A percentile compares a stretch with the other conserved stretches of the same genome.
phyloP scores from a whole-genome alignment of 2,329 filamentous ascomycete species.

The Epichloe typhina region DNA sequence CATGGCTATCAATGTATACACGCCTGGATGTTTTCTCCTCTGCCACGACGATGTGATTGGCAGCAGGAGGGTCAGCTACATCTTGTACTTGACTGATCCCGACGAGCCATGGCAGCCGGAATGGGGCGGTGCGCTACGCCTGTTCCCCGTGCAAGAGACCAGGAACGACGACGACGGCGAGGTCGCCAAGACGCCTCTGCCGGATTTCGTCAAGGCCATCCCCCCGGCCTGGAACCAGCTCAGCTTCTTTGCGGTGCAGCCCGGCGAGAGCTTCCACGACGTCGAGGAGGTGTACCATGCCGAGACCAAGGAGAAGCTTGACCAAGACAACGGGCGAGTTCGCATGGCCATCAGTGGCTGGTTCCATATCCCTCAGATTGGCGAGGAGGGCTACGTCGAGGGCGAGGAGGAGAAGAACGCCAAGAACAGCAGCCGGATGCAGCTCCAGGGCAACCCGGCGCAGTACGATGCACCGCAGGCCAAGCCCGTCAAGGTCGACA shows the following conservation, averaged over 20 bases:
- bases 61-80: conserved; percentile 91
- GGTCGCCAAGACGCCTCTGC: conserved; percentile 64
- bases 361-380: conserved; percentile 95
- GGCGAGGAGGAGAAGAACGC: conserved; percentile 82
- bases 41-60: conserved; percentile 99
- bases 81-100: conserved; percentile 87
- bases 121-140: conserved; percentile 83
- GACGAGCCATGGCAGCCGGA: conserved; percentile 79
- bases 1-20: conserved; percentile 99
- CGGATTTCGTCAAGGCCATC: conserved; percentile 69
- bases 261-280: conserved; percentile 97
- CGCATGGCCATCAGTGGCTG: conserved; percentile 98
- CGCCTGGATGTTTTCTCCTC: conserved; percentile 84
- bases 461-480: conserved; percentile 72
- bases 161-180: conserved; percentile 48
- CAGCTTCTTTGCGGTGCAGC: conserved; percentile 95
- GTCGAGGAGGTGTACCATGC: conserved; percentile 92
- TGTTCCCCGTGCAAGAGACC: conserved; percentile 61
- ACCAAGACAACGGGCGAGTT: conserved; percentile 60
- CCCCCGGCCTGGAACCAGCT: conserved; percentile 98
- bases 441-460: conserved; percentile 83
- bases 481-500: conserved; percentile 35
- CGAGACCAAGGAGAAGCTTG: conserved; percentile 42
- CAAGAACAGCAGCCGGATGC: conserved; percentile 80
- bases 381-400: conserved; percentile 81